phyloP scores from a whole-genome alignment of 2,329 filamentous ascomycete species.

The Metarhizium brunneum region DNA sequence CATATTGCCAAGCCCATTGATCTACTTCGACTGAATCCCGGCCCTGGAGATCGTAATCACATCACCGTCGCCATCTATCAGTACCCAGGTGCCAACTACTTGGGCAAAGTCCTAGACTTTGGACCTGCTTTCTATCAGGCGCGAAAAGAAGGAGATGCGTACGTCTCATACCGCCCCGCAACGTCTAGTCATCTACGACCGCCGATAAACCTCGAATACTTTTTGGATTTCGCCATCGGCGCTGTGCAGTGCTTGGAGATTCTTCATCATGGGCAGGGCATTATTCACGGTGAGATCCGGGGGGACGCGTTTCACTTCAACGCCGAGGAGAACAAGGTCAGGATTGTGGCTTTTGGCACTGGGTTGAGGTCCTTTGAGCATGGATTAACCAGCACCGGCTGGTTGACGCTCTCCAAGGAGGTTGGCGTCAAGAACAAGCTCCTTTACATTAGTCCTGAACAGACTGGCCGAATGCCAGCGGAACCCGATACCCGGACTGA shows the following conservation, averaged over 20 bases:
- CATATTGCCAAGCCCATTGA: slow-evolving; percentile 79
- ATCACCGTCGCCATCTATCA: slow-evolving; percentile 77
- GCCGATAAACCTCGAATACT: slow-evolving; percentile 62
- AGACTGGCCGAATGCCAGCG: slow-evolving; percentile 85
- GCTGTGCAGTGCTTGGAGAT: slow-evolving; percentile 80
- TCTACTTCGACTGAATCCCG: slow-evolving; percentile 59
- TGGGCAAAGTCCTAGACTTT: slow-evolving; percentile 63
- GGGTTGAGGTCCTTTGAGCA: slow-evolving; percentile 85
- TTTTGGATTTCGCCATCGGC: slow-evolving; percentile 86
- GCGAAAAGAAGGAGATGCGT: slow-evolving; percentile 41
- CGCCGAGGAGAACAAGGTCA: slow-evolving; percentile 58
- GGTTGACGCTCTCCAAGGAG: slow-evolving; percentile 75
- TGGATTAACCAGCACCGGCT: slow-evolving; percentile 75
- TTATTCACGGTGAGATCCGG: slow-evolving; percentile 84
- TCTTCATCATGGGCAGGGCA: slow-evolving; percentile 78
- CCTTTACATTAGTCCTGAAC: slow-evolving; percentile 86
- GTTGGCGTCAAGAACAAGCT: slow-evolving; percentile 82
- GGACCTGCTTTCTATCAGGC: slow-evolving; percentile 64
- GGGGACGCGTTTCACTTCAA: slow-evolving; percentile 89
- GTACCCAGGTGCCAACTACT: slow-evolving; percentile 63
- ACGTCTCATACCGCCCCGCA: slow-evolving; percentile 33
- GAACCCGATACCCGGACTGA: slow-evolving; percentile 89
- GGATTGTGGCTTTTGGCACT: slow-evolving; percentile 76
- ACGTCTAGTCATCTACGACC: slow-evolving; percentile 38
- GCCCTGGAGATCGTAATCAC: slow-evolving; percentile 59